phyloP scores from a whole-genome alignment of 169 alveolate species.

The Theileria annulata region DNA sequence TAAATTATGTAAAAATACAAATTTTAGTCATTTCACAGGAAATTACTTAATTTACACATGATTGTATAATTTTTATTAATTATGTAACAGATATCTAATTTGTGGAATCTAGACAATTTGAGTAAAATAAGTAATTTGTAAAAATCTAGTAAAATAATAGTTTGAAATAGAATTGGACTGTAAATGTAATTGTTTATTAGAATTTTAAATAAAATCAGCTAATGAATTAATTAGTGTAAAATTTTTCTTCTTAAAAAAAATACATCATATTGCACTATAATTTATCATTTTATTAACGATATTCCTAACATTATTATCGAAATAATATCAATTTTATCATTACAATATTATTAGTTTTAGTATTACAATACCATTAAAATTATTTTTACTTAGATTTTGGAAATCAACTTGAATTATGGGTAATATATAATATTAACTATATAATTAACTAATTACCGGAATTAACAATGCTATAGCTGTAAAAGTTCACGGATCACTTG shows the following conservation, averaged over 20 bases:
- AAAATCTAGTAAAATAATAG: no score
- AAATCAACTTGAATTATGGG: background rate
- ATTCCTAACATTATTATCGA: background rate
- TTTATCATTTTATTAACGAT: no score
- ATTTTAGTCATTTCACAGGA: background rate
- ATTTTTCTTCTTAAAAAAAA: no score
- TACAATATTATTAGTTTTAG: no score
- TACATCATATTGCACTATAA: background rate
- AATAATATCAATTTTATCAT: no score
- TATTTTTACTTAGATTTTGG: background rate
- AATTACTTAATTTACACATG: background rate
- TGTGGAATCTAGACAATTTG: background rate
- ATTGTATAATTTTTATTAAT: no score
- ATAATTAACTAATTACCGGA: background rate
- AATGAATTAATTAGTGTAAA: background rate
- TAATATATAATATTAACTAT: no score
- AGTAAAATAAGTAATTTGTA: background rate
- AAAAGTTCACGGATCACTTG: constrained; percentile 96
- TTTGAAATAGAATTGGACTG: background rate
- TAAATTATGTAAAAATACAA: background rate
- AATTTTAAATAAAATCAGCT: background rate
- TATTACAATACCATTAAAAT: no score
- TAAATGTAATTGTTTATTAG: no score
- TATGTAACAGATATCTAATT: background rate
- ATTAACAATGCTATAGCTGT: constrained; percentile 40